Conservation (phyloP, 2,329 filamentous ascomycete genomes). For the Chaetoscypha palmicola region DNA sequence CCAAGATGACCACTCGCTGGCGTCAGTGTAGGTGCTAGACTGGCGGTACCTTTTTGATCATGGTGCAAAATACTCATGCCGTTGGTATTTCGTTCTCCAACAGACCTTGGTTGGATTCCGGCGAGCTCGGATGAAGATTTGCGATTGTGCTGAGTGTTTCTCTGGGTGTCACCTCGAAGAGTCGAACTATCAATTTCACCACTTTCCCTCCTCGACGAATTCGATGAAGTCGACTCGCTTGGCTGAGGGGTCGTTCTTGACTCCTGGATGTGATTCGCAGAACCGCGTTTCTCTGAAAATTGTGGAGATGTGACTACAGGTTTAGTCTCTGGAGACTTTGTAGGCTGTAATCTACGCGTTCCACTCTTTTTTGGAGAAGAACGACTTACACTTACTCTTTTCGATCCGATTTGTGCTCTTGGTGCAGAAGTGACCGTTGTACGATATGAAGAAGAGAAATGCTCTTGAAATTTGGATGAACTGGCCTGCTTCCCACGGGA, state of each 20-base stretch:
- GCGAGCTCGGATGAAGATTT: too few relatives aligned
- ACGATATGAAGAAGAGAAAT: slow-evolving; percentile 17
- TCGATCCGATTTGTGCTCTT: not conserved
- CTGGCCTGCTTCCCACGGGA: slow-evolving; percentile 4
- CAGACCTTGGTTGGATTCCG: too few relatives aligned
- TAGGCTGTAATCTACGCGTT: not conserved
- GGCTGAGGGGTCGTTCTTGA: too few relatives aligned
- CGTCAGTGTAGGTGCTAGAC: slow-evolving; percentile 24
- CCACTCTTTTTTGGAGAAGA: not conserved
- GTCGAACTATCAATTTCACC: too few relatives aligned
- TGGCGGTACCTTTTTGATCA: slow-evolving; percentile 21
- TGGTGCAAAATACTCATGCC: slow-evolving; percentile 14
- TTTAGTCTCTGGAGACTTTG: not conserved
- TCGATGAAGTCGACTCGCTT: too few relatives aligned
- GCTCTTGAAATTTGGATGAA: slow-evolving; percentile 16
- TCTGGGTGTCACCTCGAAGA: too few relatives aligned
- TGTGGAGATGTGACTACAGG: not conserved
- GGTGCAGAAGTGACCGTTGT: not conserved
- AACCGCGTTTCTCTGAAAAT: not conserved
- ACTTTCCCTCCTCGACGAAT: too few relatives aligned
- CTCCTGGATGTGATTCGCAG: too few relatives aligned
- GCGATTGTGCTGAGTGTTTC: too few relatives aligned
- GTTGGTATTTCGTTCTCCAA: slow-evolving; percentile 4
- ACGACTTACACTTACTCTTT: not conserved
- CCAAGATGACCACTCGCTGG: slow-evolving; percentile 22